Percentiles rank a stretch among this genome's conserved stretches.
Evolutionary conservation across 2,329 filamentous ascomycete species (phyloP).

Genomic region (Monilinia laxa): DNA sequence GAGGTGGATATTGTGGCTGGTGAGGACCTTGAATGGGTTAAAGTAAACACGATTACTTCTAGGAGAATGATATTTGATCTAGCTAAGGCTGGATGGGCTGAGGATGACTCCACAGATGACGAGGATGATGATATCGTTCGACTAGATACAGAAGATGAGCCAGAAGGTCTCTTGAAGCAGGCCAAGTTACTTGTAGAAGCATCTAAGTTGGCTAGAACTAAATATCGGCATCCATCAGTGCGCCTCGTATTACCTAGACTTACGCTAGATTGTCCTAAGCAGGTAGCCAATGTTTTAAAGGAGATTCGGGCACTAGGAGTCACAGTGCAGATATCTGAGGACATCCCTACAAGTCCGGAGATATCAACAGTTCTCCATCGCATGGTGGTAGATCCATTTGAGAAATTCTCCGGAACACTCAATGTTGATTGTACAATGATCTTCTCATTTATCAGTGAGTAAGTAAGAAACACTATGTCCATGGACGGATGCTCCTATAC

Average conservation of each 20-base stretch:
- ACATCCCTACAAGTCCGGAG: constrained; percentile 30
- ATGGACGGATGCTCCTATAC: background rate
- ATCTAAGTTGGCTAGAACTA: constrained; percentile 54
- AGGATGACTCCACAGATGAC: constrained; percentile 45
- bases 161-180: constrained; percentile 58
- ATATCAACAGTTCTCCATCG: constrained; percentile 31
- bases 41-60: constrained; percentile 65
- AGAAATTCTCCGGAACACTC: constrained; percentile 45
- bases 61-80: constrained; percentile 65
- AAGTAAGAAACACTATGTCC: constrained; percentile 16
- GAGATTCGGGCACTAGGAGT: constrained; percentile 52
- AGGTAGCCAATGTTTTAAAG: constrained; percentile 57
- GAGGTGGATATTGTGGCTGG: constrained; percentile 62
- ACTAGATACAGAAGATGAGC: constrained; percentile 37
- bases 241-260: constrained; percentile 62
- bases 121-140: constrained; percentile 43
- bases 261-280: constrained; percentile 45
- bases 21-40: constrained; percentile 65
- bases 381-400: constrained; percentile 44
- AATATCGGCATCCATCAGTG: constrained; percentile 59
- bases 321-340: constrained; percentile 37
- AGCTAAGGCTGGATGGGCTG: constrained; percentile 65
- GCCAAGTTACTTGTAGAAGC: constrained; percentile 59
- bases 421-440: constrained; percentile 65
- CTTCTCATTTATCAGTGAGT: constrained; percentile 65